These are phyloP conservation scores for Actinomucor elegans DNA, from an alignment of 371 early-diverging fungal species.

Conservation along the genomic window DNA sequence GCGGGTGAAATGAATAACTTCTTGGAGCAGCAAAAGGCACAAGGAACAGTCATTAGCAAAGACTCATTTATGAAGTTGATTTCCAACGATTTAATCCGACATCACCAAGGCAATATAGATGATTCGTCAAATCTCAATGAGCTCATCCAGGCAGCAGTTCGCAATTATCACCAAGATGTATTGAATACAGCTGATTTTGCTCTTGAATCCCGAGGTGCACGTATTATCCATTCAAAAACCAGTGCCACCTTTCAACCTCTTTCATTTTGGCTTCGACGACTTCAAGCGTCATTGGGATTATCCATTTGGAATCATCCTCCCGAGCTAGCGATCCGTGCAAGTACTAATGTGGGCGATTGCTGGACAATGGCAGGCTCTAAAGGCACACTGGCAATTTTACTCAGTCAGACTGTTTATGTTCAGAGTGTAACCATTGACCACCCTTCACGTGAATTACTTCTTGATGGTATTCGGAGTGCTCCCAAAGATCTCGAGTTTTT, in stretches of 20 bases:
- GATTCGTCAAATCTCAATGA: conserved; percentile 1
- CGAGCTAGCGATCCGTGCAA: conserved; percentile 2
- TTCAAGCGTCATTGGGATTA: not conserved
- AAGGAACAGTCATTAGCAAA: conserved; percentile 13
- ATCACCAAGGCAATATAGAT: not conserved
- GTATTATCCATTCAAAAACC: conserved; percentile 60
- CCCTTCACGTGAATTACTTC: not conserved
- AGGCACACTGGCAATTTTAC: conserved; percentile 4
- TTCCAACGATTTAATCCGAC: not conserved
- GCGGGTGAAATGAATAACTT: not conserved
- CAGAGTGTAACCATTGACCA: conserved; percentile 14
- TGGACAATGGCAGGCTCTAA: conserved; percentile 16
- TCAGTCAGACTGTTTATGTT: conserved; percentile 11
- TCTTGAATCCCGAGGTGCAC: conserved; percentile 62
- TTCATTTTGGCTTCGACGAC: conserved; percentile 1
- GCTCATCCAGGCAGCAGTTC: conserved; percentile 39
- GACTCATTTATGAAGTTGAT: conserved; percentile 11
- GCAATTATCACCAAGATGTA: conserved; percentile 51
- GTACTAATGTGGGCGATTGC: conserved; percentile 1
- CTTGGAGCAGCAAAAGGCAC: conserved; percentile 4
- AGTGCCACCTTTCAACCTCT: conserved; percentile 2
- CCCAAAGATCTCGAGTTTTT: conserved; percentile 7
- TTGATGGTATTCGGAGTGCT: not conserved
- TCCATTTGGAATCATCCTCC: not conserved
- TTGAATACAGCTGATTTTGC: conserved; percentile 72